Conservation (phyloP, 2,329 filamentous ascomycete genomes). For the Aureobasidium leucospermi region DNA sequence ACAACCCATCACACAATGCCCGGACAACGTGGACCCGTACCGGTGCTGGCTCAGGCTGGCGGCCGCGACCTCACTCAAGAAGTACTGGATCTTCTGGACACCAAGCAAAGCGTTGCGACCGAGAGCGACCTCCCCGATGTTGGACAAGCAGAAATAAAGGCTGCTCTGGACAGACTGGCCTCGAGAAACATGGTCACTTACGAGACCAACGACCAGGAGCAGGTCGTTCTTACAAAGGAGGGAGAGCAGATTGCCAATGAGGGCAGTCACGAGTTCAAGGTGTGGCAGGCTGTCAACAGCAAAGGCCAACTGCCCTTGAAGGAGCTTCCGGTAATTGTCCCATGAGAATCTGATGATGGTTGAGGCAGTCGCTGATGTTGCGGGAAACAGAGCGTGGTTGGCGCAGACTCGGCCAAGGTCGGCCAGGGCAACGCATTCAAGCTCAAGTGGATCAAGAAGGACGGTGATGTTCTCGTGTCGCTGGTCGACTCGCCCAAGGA, state of each 20-base stretch:
- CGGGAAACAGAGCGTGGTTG: conserved; percentile 49
- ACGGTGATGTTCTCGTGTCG: conserved; percentile 44
- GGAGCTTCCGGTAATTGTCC: conserved; percentile 35
- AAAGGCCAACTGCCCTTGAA: conserved; percentile 40
- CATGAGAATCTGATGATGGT: background rate
- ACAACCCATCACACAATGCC: conserved; percentile 29
- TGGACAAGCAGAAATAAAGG: conserved; percentile 57
- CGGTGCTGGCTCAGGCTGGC: conserved; percentile 33
- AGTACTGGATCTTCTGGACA: conserved; percentile 63
- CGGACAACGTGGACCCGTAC: conserved; percentile 41
- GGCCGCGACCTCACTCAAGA: conserved; percentile 60
- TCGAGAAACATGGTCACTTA: conserved; percentile 84
- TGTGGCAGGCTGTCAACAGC: conserved; percentile 42
- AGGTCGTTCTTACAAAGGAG: conserved; percentile 68
- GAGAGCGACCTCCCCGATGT: conserved; percentile 26
- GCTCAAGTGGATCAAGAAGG: conserved; percentile 60
- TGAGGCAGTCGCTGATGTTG: background rate
- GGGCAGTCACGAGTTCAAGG: conserved; percentile 45
- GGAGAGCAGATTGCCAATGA: conserved; percentile 63
- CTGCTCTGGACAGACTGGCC: conserved; percentile 75
- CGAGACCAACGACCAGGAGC: conserved; percentile 72
- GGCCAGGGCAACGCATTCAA: conserved; percentile 95
- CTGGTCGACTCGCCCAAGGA: conserved; percentile 70
- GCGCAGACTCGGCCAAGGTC: conserved; percentile 69
- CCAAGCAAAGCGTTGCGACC: conserved; percentile 28